phyloP scores from a whole-genome alignment of 2,329 filamentous ascomycete genomes.

The Penicillium vulpinum region DNA sequence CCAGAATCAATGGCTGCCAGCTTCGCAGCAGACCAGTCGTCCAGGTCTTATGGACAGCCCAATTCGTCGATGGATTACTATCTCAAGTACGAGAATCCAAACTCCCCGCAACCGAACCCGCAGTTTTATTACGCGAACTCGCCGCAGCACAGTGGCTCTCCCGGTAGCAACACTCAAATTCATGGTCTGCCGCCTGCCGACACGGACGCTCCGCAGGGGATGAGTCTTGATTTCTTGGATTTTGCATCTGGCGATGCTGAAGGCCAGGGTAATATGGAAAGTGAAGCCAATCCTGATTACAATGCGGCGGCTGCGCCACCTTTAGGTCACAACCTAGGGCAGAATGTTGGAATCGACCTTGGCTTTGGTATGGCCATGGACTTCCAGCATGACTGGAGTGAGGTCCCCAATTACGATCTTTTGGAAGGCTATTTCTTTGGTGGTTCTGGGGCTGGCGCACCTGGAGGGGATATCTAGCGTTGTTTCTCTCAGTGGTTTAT shows the following conservation, averaged over 20 bases:
- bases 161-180: slow-evolving; percentile 27
- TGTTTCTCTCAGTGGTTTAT: neutral
- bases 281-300: slow-evolving; percentile 33
- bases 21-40: slow-evolving; percentile 24
- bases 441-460: slow-evolving; percentile 34
- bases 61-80: slow-evolving; percentile 36
- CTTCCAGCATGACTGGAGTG: slow-evolving; percentile 52
- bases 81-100: slow-evolving; percentile 37
- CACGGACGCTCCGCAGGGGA: slow-evolving; percentile 31
- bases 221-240: slow-evolving; percentile 58
- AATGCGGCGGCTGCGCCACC: slow-evolving; percentile 31
- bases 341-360: slow-evolving; percentile 47
- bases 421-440: slow-evolving; percentile 60
- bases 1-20: slow-evolving; percentile 26
- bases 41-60: slow-evolving; percentile 28
- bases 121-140: slow-evolving; percentile 38
- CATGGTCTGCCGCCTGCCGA: slow-evolving; percentile 25
- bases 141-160: slow-evolving; percentile 37
- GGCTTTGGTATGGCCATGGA: slow-evolving; percentile 49
- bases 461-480: slow-evolving; percentile 22
- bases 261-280: slow-evolving; percentile 24
- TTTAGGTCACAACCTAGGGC: slow-evolving; percentile 31
- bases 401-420: slow-evolving; percentile 51
- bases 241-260: slow-evolving; percentile 45
- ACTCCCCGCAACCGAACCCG: slow-evolving; percentile 35